phyloP scores from a whole-genome alignment of 2,329 filamentous ascomycete species.

The Fusarium ambrosium region DNA sequence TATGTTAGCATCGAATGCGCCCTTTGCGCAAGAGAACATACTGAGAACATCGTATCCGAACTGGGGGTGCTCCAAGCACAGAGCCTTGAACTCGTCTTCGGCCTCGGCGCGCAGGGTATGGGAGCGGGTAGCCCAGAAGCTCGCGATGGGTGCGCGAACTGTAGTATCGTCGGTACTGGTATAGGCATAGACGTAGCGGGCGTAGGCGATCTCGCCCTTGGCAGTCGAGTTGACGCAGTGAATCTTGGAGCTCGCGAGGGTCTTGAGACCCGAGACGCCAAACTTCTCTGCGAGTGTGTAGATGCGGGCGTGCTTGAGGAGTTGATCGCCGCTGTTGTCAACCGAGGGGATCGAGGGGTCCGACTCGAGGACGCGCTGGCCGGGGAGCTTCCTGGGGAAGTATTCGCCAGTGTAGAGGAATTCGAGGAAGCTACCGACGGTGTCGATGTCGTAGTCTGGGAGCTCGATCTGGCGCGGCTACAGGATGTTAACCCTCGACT shows the following conservation, averaged over 20 bases:
- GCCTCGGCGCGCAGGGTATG: constrained; percentile 89
- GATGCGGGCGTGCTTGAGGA: constrained; percentile 89
- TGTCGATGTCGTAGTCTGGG: constrained; percentile 51
- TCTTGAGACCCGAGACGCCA: constrained; percentile 75
- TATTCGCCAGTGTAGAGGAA: constrained; percentile 64
- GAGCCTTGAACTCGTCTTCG: constrained; percentile 83
- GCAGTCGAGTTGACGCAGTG: constrained; percentile 91
- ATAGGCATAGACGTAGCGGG: constrained; percentile 67
- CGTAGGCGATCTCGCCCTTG: constrained; percentile 91
- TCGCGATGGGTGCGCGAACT: constrained; percentile 44
- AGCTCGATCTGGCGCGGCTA: constrained; percentile 78
- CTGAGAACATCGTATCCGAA: constrained; percentile 94
- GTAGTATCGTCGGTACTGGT: constrained; percentile 36
- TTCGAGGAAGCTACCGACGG: constrained; percentile 58
- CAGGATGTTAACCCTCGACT: neutral
- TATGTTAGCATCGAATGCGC: constrained; percentile 14
- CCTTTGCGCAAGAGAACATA: constrained; percentile 55
- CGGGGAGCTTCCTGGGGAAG: constrained; percentile 77
- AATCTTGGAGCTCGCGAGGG: constrained; percentile 88
- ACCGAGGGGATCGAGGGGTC: constrained; percentile 75
- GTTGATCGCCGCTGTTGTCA: constrained; percentile 84
- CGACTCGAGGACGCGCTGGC: constrained; percentile 76
- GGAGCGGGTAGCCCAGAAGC: constrained; percentile 48
- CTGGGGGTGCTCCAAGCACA: constrained; percentile 91
- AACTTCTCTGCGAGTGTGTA: constrained; percentile 91